Evolutionary conservation across 139 green algal genomes (phyloP), one percentile per base, ranked within the genome.

Genomic region (Zygnema cylindricum): DNA sequence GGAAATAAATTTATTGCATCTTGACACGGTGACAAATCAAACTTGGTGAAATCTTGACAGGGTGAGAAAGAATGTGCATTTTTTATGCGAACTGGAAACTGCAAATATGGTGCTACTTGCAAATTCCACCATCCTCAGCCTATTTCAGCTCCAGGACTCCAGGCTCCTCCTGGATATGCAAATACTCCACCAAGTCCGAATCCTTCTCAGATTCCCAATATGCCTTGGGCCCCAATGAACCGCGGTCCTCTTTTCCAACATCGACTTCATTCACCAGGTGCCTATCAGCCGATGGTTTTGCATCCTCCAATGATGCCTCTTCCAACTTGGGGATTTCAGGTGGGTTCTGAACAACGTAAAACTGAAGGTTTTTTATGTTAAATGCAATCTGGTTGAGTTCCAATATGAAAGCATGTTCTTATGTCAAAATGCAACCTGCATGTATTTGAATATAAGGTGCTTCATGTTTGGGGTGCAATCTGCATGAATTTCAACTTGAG

Each of bases 21-120:
- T 38, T 16, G 73, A 35, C 73, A 16, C 73, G 43, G 21, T 32
- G 43, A 38, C 21, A 38, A 16, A 16, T 38, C 43, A 32, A 21
- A 22, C 16, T 38, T 32, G 42, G 73, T 16, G 16, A 57, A 11
- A 57, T 35, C 22, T 39, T 39, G 2, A 1, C 86, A 82, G 82
- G 86, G 75, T 1, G 85, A 96, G 89, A 90, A 93, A 0, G n/a
- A 95, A 32, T 99, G 89, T 35, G 39, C 69, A 0, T 93, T 88
- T 36, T 93, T 92, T 40, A 91, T 93, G 89, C 69, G 69, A 21
- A 93, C 89, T 0, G 82, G 89, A 0, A 75, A 33, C 21, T 93
- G 89, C 92, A 93, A 92, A 78, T 93, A 92, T 63, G 89, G 89
- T 2, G 22, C 23, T 1, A 88, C 85, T 16, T 93, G 89, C 90